phyloP scores from a whole-genome alignment of 345 rosid genomes.

The Iberis pinnata region DNA sequence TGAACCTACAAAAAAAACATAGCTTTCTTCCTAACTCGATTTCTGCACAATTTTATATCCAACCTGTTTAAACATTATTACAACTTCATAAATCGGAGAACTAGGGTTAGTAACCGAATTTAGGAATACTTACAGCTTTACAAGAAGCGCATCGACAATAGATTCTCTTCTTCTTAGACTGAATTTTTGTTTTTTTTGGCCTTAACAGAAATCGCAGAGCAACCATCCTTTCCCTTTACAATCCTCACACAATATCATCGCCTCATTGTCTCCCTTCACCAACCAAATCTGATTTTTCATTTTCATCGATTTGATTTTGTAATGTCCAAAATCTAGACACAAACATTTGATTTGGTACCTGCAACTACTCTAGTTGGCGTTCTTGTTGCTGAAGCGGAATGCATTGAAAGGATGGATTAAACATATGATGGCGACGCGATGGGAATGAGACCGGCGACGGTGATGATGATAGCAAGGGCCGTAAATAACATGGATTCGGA shows the following conservation, averaged over 20 bases:
- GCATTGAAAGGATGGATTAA: no score
- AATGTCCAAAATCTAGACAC: no score
- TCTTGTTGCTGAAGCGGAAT: conserved; percentile 34
- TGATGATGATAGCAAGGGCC: conserved; percentile 4
- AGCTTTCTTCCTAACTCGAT: no score
- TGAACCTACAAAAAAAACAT: no score
- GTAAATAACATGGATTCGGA: conserved; percentile 21
- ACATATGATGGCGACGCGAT: not conserved
- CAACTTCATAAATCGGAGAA: conserved; percentile 10
- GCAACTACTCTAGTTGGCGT: conserved; percentile 22
- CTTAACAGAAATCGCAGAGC: conserved; percentile 70
- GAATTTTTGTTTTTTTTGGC: conserved; percentile 75
- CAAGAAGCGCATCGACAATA: conserved; percentile 87
- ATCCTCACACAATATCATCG: conserved; percentile 54
- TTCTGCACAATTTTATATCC: conserved; percentile 63
- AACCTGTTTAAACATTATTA: conserved; percentile 36
- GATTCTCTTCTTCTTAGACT: conserved; percentile 56
- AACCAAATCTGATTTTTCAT: no score
- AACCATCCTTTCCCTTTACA: conserved; percentile 88
- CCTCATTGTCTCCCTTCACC: conserved; percentile 24
- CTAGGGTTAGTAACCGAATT: no score
- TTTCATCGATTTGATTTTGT: no score
- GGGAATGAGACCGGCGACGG: not conserved
- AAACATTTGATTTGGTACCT: conserved; percentile 29
- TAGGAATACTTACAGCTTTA: conserved; percentile 62